Conservation (phyloP, 345 rosid genomes). For the Populus ilicifolia region DNA sequence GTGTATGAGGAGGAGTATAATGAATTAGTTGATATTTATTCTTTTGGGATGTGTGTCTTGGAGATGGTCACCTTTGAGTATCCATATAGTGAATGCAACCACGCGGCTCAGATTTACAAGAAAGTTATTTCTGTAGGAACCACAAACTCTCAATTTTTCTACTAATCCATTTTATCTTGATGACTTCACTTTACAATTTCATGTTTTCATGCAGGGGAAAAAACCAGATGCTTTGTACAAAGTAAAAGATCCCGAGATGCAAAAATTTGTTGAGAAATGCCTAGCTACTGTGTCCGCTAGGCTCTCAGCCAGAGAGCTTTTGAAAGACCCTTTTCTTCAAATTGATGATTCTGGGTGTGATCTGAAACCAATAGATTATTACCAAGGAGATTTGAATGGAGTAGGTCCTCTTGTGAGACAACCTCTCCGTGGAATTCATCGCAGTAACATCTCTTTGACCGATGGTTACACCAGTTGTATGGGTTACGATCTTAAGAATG, state of each 20-base stretch:
- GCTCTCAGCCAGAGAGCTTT: constrained; percentile 77
- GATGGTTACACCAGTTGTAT: constrained; percentile 6
- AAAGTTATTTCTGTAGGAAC: constrained; percentile 86
- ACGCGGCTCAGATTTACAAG: constrained; percentile 97
- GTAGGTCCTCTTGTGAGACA: constrained; percentile 43
- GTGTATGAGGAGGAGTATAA: constrained; percentile 92
- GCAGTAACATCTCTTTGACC: constrained; percentile 24
- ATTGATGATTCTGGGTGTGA: constrained; percentile 53
- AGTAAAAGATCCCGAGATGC: constrained; percentile 73
- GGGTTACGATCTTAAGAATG: constrained; percentile 21
- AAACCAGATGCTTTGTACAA: constrained; percentile 79
- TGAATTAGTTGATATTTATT: constrained; percentile 88
- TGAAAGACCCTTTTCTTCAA: constrained; percentile 73
- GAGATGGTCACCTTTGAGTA: constrained; percentile 97
- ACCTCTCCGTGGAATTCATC: constrained; percentile 35
- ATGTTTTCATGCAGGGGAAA: constrained; percentile 57
- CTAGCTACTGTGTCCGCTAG: constrained; percentile 69
- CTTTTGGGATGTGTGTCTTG: constrained; percentile 96
- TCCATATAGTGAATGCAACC: constrained; percentile 89
- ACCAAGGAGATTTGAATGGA: constrained; percentile 36
- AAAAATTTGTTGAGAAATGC: constrained; percentile 78
- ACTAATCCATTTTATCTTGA: not conserved
- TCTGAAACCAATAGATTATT: constrained; percentile 39
- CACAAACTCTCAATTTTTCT: constrained; percentile 5
- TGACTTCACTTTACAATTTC: constrained; percentile 1